Base-by-base conservation (phyloP, 495 filamentous ascomycete genomes). In the Diplogelasinospora grovesii region DNA sequence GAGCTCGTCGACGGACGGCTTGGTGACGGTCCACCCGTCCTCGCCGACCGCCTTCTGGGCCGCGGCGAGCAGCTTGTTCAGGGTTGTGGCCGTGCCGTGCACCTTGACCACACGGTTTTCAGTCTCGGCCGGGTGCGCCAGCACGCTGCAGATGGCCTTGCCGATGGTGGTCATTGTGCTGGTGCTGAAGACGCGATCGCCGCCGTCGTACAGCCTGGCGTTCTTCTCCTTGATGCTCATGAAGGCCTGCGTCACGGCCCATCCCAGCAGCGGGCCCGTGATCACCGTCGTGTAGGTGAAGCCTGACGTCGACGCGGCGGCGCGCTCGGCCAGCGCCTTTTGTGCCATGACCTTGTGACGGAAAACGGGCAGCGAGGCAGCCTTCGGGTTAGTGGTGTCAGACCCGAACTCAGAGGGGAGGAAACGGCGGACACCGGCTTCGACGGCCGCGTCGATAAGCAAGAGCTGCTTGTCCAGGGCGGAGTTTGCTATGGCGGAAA, bases 391-490 rank as follows among this genome's bases (percentile, higher is more conserved):
- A 22, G 32, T 49, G 4, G 50, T 47, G 20, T 72, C 57, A 3
- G 45, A 25, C 3, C 78, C 79, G 40, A 75, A 85, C 40, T 80
- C 77, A 5, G 72, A 76, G 0, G 79, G 81, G 29, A 39, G 20
- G 42, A 45, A 39, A 28, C 24, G 27, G 27, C 39, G 31, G 3
- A 45, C 42, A 20, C 42, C 82, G 56, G 55, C 79, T 74, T 14
- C 76, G 66, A 70, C 59, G 8, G 77, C 67, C 6, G 79, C 81
- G 27, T 82, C 72, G 22, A 83, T 66, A 11, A 79, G 56, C 5
- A 56, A 51, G 1, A 58, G 52, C 43, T 82, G 75, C 9, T 50
- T 53, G 1, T 52, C 33, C 15, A 73, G 20, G 0, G 50, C 56
- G 3, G 36, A 38, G 5, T 51, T 35, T 0, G 53, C 55, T 16